These are phyloP conservation scores for Mixia osmundae DNA, from an alignment of 1,284 basidiomycete genomes.

Conservation along the genomic window DNA sequence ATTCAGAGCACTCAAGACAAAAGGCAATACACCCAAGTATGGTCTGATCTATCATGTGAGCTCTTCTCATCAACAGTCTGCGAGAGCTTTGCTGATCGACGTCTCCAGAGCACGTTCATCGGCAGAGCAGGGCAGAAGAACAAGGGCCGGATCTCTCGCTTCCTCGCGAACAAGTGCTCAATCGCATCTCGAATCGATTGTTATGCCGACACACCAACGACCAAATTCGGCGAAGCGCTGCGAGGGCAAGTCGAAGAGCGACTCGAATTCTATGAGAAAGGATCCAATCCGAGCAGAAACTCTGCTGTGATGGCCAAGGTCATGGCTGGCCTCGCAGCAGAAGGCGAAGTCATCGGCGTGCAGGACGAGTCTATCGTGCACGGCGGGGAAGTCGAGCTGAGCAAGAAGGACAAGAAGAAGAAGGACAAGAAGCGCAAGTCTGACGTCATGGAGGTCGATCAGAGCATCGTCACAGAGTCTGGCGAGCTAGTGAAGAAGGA, in stretches of 20 bases:
- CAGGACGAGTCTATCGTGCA: too few relatives aligned
- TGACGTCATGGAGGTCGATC: constrained; percentile 3
- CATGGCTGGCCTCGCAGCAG: constrained; percentile 7
- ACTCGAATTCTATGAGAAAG: constrained; percentile 63
- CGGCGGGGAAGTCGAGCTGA: constrained; percentile 8
- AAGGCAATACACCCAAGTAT: constrained; percentile 97
- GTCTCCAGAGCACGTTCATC: constrained; percentile 44
- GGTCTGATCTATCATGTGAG: constrained; percentile 82
- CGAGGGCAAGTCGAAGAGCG: constrained; percentile 88
- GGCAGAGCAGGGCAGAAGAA: constrained; percentile 82
- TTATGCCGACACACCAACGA: constrained; percentile 47
- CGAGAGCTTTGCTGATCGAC: neutral
- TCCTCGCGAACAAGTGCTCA: constrained; percentile 96
- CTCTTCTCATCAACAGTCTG: constrained; percentile 8
- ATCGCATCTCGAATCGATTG: constrained; percentile 97
- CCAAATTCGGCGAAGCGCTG: constrained; percentile 87
- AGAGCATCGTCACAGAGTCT: neutral
- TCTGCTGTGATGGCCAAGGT: constrained; percentile 8
- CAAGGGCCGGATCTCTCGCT: constrained; percentile 93
- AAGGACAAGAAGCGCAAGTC: constrained; percentile 10
- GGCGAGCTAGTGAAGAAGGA: constrained; percentile 4
- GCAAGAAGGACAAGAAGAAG: constrained; percentile 18
- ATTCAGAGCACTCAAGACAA: constrained; percentile 94
- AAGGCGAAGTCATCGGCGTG: constrained; percentile 7
- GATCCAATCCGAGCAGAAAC: constrained; percentile 18